A percentile compares a stretch with the other conserved stretches of the same genome.
Evolutionary conservation across 306 rosid species (phyloP).

Genomic region (Luffa aegyptiaca): DNA sequence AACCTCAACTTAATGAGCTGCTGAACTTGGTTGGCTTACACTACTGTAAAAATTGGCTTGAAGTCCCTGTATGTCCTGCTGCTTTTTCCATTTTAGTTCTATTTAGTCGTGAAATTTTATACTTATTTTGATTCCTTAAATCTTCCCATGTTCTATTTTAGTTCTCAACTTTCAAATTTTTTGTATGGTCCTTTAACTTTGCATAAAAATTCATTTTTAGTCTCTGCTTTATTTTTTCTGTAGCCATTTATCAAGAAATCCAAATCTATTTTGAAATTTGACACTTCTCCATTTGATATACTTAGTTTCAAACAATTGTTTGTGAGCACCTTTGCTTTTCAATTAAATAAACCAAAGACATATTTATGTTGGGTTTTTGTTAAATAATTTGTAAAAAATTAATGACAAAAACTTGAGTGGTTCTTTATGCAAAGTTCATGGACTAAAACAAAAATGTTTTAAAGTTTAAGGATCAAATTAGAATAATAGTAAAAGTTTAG

Average conservation of each 20-base stretch:
- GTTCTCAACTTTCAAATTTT: not conserved
- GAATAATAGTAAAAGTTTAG: not conserved
- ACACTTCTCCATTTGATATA: not conserved
- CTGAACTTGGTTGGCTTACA: conserved; percentile 70
- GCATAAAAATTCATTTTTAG: not conserved
- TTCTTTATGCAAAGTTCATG: not conserved
- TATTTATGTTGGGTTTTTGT: not conserved
- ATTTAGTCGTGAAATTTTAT: not conserved
- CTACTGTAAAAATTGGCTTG: conserved; percentile 43
- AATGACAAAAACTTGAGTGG: not conserved
- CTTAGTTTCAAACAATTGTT: not conserved
- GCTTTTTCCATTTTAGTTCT: conserved; percentile 1
- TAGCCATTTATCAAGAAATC: not conserved
- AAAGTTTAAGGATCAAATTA: not conserved
- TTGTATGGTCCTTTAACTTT: not conserved
- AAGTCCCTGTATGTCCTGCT: conserved; percentile 42
- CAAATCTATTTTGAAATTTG: not conserved
- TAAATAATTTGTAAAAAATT: not conserved
- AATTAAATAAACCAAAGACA: not conserved
- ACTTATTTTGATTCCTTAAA: not conserved
- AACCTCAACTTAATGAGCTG: conserved; percentile 35
- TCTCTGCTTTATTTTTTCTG: not conserved
- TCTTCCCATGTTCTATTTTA: not conserved
- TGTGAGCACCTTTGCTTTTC: not conserved
- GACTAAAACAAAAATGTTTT: not conserved